Evolutionary conservation across 768 basidiomycete genomes (phyloP), one percentile per base, ranked within the genome.

Genomic region (Mycena alexandri): DNA sequence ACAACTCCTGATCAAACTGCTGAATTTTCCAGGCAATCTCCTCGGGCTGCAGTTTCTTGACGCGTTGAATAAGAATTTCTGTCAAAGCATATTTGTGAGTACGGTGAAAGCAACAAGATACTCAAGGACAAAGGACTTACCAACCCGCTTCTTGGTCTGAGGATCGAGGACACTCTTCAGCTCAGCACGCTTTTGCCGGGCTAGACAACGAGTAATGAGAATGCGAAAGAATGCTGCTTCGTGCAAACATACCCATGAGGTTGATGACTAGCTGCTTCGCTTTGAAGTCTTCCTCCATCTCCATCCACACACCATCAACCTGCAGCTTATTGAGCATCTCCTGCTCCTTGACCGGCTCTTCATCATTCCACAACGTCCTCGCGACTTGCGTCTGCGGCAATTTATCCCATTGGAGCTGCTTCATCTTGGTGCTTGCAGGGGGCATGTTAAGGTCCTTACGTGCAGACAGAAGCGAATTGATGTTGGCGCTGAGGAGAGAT

Each of bases 271-370:
- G 84, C 77, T 98, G 94, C 79, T 96, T 96, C 19, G 96, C 96
- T 75, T 96, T 95, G 83, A 99, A 99, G 76, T 96, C 96, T 75
- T 97, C 93, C 77, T 99, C 96, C 93, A 99, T 98, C 80, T 96
- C 92, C 74, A 86, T 86, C 92, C 96, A 98, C 16, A 99, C 89
- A 48, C 96, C 94, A 73, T 95, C 93, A 56, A 82, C 79, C 73
- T 92, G 90, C 52, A 99, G 80, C 78, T 93, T 93, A 77, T 89
- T 85, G 47, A 95, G 79, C 86, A 95, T 94, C 71, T 93, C 90
- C 67, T 87, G 83, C 74, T 95, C 93, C 74, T 89, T 90, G 71
- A 89, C 82, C 2, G 86, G 80, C 64, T 84, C 78, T 65, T 94
- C 93, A 43, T 86, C 86, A 58, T 85, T 91, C 93, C 95, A 99